Conservation (phyloP, 2,329 filamentous ascomycete species). For the Aureobasidium sp. region DNA sequence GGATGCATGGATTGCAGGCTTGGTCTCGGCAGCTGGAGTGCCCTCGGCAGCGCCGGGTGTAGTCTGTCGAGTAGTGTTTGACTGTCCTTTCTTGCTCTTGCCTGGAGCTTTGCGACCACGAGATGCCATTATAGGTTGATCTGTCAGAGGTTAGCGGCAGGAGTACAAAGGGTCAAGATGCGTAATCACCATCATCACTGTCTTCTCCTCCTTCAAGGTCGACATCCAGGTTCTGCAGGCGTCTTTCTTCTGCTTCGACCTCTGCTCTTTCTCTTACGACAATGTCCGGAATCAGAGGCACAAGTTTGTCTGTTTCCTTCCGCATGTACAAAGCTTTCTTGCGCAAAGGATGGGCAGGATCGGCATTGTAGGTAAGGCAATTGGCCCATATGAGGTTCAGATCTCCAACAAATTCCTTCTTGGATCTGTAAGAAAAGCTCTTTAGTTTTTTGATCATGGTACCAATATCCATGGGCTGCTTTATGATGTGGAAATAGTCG, state of each 20-base stretch:
- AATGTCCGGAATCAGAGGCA: constrained; percentile 90
- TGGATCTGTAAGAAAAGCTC: constrained; percentile 52
- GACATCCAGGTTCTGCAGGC: constrained; percentile 74
- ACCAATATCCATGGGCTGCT: constrained; percentile 95
- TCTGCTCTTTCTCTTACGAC: constrained; percentile 84
- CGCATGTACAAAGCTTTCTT: constrained; percentile 95
- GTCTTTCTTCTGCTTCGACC: constrained; percentile 66
- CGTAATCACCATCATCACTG: constrained; percentile 63
- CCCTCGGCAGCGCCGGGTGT: constrained; percentile 67
- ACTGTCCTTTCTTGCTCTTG: constrained; percentile 63
- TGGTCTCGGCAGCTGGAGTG: constrained; percentile 69
- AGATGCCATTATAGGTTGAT: constrained; percentile 94
- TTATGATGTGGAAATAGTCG: constrained; percentile 90
- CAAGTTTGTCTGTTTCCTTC: constrained; percentile 94
- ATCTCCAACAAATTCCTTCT: constrained; percentile 89
- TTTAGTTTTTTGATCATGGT: constrained; percentile 98
- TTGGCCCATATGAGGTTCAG: constrained; percentile 96
- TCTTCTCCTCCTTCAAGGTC: constrained; percentile 80
- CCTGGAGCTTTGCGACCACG: constrained; percentile 81
- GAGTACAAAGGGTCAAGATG: background rate
- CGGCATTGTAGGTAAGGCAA: constrained; percentile 90
- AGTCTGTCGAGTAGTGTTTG: constrained; percentile 60
- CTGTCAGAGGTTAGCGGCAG: constrained; percentile 19
- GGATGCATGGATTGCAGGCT: constrained; percentile 52
- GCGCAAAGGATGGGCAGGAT: constrained; percentile 75